Evolutionary conservation across 352 stramenopile species (phyloP), one percentile per base, ranked within the genome.

Genomic region (Phytophthora melonis): DNA sequence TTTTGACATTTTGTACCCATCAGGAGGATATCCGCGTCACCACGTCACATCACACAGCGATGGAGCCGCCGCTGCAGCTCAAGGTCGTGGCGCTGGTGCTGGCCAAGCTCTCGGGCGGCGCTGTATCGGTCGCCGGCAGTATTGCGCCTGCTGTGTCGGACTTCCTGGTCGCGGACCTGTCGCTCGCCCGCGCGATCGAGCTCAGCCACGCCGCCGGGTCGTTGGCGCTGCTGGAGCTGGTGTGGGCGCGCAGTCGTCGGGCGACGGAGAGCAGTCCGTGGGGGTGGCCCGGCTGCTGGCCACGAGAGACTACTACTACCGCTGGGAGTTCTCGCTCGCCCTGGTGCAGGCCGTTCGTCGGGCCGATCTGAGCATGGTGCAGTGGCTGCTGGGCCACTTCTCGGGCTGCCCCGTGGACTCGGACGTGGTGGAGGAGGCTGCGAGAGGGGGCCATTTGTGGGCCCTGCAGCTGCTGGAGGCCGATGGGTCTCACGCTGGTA

Each of bases 391-490:
- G 41, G 14, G 41, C 41, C 41, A 50, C 41, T 50, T 50, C 14
- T 19, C 41, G 41, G 41, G 13, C 13, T 50, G 41, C 14, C 41
- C 45, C 5, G 45, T 53, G 45, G 45, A 53, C n/a, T 53, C 45
- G 6, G 45, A 53, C 45, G 45, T 53, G 6, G 45, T 53, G 45
- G 45, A 53, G n/a, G 45, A 53, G 45, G 45, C 45, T 16, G 45
- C 45, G 18, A 53, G 18, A 53, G n/a, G 18, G 18, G 45, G 45
- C n/a, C n/a, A 53, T 8, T 13, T 53, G 18, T 53, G 45, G 45
- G 45, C n/a, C 45, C 8, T 53, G 45, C 45, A 53, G 45, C 45
- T 53, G 45, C 45, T 53, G 45, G 18, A 53, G 45, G 18, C 45
- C n/a, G 45, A 53, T 25, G 11, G 5, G 25, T 16, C 45, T 13